These are phyloP conservation scores for Sicyos edulis DNA, from an alignment of 306 rosid species.

Conservation along the genomic window DNA sequence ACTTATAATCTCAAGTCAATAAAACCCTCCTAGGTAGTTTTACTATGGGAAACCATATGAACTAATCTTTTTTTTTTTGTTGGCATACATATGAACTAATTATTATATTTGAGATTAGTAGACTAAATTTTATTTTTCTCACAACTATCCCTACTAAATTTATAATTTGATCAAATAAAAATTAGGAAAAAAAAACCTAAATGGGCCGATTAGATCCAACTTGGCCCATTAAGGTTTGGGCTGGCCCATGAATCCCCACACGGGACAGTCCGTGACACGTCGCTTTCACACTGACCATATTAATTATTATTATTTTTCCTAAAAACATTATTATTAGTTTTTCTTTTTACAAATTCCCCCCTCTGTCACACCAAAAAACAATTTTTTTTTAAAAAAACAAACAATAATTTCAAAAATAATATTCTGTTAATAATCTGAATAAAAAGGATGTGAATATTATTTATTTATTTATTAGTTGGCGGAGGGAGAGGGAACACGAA, in stretches of 20 bases:
- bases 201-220: background rate
- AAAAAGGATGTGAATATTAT: background rate
- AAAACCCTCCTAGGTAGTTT: too few species aligned
- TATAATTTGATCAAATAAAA: background rate
- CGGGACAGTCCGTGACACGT: constrained; percentile 18
- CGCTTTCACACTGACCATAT: constrained; percentile 21
- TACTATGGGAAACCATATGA: too few species aligned
- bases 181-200: too few species aligned
- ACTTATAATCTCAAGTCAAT: too few species aligned
- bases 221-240: constrained; percentile 7
- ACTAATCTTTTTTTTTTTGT: too few species aligned
- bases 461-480: constrained; percentile 23
- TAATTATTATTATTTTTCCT: too few species aligned
- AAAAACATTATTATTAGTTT: background rate
- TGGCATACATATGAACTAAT: too few species aligned
- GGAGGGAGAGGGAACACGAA: constrained; percentile 27
- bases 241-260: background rate
- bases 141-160: too few species aligned
- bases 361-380: constrained; percentile 36
- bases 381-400: constrained; percentile 13
- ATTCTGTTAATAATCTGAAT: background rate
- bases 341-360: constrained; percentile 22
- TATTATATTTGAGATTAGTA: too few species aligned
- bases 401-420: background rate
- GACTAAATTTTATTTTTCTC: too few species aligned